phyloP scores from a whole-genome alignment of 495 filamentous ascomycete species.

The Podospora sp. region DNA sequence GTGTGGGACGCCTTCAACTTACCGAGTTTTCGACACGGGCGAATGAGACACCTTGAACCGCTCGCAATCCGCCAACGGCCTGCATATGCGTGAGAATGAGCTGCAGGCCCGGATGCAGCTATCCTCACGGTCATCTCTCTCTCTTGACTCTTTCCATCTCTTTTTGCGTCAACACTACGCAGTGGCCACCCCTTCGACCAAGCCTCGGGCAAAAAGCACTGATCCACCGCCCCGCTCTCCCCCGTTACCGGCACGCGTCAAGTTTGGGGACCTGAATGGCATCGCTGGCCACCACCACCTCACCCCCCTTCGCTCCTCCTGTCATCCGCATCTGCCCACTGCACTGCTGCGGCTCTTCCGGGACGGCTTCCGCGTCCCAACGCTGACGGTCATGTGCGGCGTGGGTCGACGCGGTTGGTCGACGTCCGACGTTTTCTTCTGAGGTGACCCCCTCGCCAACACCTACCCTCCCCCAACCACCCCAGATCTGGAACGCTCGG shows the following conservation, averaged over 20 bases:
- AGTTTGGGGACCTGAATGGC: background rate
- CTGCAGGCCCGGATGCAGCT: conserved; percentile 31
- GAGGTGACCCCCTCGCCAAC: background rate
- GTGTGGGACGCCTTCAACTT: conserved; percentile 16
- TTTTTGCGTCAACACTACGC: too few relatives aligned
- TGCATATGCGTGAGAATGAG: conserved; percentile 39
- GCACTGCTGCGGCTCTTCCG: background rate
- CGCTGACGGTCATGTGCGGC: background rate
- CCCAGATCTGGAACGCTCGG: conserved; percentile 19
- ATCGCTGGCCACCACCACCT: background rate
- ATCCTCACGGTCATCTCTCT: conserved; percentile 5
- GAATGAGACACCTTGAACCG: conserved; percentile 22
- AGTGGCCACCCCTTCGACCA: background rate
- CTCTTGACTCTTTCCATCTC: background rate
- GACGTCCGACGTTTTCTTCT: background rate
- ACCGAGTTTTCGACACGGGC: conserved; percentile 20
- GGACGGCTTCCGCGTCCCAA: conserved; percentile 2
- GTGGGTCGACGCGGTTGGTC: background rate
- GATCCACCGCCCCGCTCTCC: conserved; percentile 3
- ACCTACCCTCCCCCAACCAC: background rate
- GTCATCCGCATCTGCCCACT: background rate
- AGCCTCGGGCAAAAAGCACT: conserved; percentile 1
- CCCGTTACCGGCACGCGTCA: conserved; percentile 1
- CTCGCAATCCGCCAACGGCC: conserved; percentile 30
- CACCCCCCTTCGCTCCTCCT: background rate